Percentiles rank a stretch among this genome's conserved stretches.
These are phyloP conservation scores for Alternaria hordeiaustralica DNA, from an alignment of 2,329 filamentous ascomycete genomes.

Conservation along the genomic window DNA sequence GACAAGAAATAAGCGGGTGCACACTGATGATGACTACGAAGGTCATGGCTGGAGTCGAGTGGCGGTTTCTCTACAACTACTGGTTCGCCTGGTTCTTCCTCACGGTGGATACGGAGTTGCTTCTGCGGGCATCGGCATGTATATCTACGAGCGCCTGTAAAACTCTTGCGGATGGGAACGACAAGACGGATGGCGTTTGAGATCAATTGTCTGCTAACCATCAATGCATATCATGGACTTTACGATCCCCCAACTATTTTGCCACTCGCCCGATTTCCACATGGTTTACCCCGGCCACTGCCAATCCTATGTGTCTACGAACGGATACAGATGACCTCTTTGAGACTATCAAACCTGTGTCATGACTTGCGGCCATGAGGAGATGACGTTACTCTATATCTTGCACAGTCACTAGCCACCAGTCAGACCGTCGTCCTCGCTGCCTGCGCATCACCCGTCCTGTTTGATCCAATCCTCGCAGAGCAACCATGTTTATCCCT, in stretches of 20 bases:
- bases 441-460: neutral
- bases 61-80: slow-evolving; percentile 42
- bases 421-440: neutral
- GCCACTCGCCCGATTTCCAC: slow-evolving; percentile 4
- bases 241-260: slow-evolving; percentile 29
- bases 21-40: slow-evolving; percentile 37
- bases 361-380: neutral
- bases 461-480: neutral
- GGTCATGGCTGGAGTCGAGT: slow-evolving; percentile 40
- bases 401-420: neutral
- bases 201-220: slow-evolving; percentile 48
- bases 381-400: neutral
- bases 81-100: slow-evolving; percentile 42
- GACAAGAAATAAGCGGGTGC: slow-evolving; percentile 68
- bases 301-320: neutral
- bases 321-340: neutral
- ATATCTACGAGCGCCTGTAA: slow-evolving; percentile 50
- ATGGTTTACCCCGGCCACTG: neutral
- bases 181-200: slow-evolving; percentile 51
- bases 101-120: slow-evolving; percentile 44
- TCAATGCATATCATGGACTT: slow-evolving; percentile 51
- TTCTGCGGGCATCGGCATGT: slow-evolving; percentile 46
- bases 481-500: neutral
- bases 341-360: neutral
- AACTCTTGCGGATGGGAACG: slow-evolving; percentile 45